Evolutionary conservation across 371 early-diverging fungal genomes (phyloP), one percentile per base, ranked within the genome.

Genomic region (Mucor circinelloides): DNA sequence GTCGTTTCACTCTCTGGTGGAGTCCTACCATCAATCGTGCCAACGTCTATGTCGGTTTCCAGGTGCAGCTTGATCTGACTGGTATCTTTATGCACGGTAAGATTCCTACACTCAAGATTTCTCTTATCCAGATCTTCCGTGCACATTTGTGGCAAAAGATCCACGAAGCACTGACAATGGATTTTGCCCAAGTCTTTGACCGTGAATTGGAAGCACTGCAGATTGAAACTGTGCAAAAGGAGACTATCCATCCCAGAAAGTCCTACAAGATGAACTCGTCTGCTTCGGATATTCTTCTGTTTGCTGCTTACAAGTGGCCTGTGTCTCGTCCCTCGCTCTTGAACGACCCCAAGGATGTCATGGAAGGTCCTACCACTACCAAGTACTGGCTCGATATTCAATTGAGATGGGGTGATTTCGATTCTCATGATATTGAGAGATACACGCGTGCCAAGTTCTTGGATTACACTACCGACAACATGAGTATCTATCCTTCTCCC

Each of bases 1-100:
- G 98, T 89, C 96, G 99, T 64, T 99, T 99, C 85, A 98, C 98
- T 4, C 87, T 99, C 38, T 99, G 99, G 99, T 99, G 99, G 99
- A 96, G 96, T 32, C 99, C 99, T 10, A 99, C 99, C 2, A 98
- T 99, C 75, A 99, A 99, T 76, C 74, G 80, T 69, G 50, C 66
- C 9, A 96, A 98, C 75, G 99, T 99, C 25, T 99, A 99, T 78
- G 96, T 99, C 64, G 99, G 99, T 83, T 99, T 99, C 96, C 97
- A 98, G 81, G 97, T 96, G 58, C 97, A 97, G 80, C 87, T 99
- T 63, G 99, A 99, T 89, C 82, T 96, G 74, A 99, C 99, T 4
- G 98, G 98, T 79, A 99, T 99, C 58, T 95, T 95, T 77, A 98
- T 99, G 99, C 96, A 99, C 84, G 99, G 99, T 72, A 99, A 99